These are phyloP conservation scores for Yamadazyma triangularis DNA, from an alignment of 1,139 yeast genomes.

Conservation along the genomic window DNA sequence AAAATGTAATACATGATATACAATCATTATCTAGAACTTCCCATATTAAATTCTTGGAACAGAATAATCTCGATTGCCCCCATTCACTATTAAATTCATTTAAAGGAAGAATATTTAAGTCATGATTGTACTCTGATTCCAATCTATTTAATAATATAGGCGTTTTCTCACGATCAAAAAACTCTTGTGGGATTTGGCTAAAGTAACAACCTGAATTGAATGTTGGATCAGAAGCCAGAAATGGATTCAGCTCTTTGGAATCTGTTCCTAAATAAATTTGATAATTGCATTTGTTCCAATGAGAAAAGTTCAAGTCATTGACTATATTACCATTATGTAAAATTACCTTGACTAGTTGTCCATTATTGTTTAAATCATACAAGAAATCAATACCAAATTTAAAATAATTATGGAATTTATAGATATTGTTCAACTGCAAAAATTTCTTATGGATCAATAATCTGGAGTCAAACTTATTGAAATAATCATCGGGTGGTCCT, in stretches of 20 bases:
- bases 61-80: slow-evolving; percentile 52
- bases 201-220: slow-evolving; percentile 31
- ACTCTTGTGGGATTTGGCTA: slow-evolving; percentile 23
- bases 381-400: slow-evolving; percentile 50
- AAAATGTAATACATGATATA: slow-evolving; percentile 12
- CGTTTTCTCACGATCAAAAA: slow-evolving; percentile 4
- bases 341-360: slow-evolving; percentile 25
- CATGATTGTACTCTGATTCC: slow-evolving; percentile 44
- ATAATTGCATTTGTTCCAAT: slow-evolving; percentile 47
- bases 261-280: slow-evolving; percentile 15
- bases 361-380: slow-evolving; percentile 34
- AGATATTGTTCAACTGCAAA: slow-evolving; percentile 5
- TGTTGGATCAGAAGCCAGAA: slow-evolving; percentile 9
- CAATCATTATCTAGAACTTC: slow-evolving; percentile 40
- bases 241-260: slow-evolving; percentile 5
- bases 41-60: slow-evolving; percentile 43
- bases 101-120: slow-evolving; percentile 27
- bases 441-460: slow-evolving; percentile 31
- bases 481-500: slow-evolving; percentile 57
- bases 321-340: slow-evolving; percentile 49
- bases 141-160: slow-evolving; percentile 48
- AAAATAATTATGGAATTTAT: slow-evolving; percentile 54
- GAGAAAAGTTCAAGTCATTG: slow-evolving; percentile 45
- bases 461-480: slow-evolving; percentile 45
- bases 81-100: slow-evolving; percentile 26